These are phyloP conservation scores for Termitomyces sp. DNA, from an alignment of 768 basidiomycete species.

Conservation along the genomic window DNA sequence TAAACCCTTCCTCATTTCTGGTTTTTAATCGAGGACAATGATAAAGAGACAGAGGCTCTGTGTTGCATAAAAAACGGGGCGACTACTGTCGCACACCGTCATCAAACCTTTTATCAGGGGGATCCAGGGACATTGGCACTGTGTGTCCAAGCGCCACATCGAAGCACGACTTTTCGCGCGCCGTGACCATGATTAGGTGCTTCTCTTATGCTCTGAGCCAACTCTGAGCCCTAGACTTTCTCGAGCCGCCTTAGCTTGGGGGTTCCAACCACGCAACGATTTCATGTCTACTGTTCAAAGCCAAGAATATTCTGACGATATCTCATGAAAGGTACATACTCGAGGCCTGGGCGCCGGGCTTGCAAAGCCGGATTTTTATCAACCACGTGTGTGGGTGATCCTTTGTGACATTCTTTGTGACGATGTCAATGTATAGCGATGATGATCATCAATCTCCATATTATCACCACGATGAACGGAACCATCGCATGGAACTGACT, in stretches of 20 bases:
- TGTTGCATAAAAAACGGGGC: no score
- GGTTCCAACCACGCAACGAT: not conserved
- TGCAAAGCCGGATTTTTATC: not conserved
- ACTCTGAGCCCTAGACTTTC: not conserved
- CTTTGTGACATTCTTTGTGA: not conserved
- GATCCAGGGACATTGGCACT: not conserved
- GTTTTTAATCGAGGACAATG: not conserved
- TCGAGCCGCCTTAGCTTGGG: no score
- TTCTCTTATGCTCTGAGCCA: not conserved
- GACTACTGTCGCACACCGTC: not conserved
- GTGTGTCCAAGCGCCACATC: constrained; percentile 3
- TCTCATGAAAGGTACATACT: not conserved
- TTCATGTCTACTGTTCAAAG: not conserved
- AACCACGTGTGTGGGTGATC: not conserved
- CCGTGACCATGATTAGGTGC: not conserved
- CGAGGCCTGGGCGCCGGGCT: not conserved
- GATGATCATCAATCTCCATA: not conserved
- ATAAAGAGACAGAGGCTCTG: not conserved
- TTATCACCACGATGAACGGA: not conserved
- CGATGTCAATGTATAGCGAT: not conserved
- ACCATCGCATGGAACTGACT: not conserved
- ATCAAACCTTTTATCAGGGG: not conserved
- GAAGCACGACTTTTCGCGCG: not conserved
- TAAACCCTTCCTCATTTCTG: not conserved
- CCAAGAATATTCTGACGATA: not conserved